phyloP scores from a whole-genome alignment of 176 grass and related monocot species.

The Hordeum vulgare region DNA sequence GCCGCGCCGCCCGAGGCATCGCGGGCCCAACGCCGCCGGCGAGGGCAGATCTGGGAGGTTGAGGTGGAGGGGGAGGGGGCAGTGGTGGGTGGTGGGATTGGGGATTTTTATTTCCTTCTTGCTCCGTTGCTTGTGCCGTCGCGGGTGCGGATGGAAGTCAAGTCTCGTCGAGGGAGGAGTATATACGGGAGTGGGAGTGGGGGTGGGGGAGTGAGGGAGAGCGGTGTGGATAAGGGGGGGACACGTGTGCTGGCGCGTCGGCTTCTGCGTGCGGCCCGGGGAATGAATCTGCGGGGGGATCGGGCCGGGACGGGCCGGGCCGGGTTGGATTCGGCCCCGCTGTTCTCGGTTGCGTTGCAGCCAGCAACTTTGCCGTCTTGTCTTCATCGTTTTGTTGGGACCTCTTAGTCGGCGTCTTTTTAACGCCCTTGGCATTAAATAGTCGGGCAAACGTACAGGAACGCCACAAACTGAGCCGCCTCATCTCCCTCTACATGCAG shows the following conservation, averaged over 20 bases:
- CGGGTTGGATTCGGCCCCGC: no score
- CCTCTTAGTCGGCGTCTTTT: no score
- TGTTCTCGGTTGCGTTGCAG: no score
- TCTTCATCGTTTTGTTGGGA: no score
- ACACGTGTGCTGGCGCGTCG: conserved; percentile 17
- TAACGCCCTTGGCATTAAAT: no score
- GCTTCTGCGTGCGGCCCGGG: background rate
- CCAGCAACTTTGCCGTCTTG: no score
- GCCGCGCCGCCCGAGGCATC: conserved; percentile 40
- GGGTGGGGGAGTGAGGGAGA: background rate
- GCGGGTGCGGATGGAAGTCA: background rate
- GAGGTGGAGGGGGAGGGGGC: background rate
- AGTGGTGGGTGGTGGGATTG: background rate
- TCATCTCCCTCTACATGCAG: no score
- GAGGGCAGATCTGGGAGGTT: conserved; percentile 38
- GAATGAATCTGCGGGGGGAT: no score
- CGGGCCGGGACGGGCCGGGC: no score
- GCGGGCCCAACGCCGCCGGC: conserved; percentile 23
- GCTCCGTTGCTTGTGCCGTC: background rate
- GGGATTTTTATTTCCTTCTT: background rate
- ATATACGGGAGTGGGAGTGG: background rate
- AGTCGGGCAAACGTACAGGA: no score
- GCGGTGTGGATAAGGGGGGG: conserved; percentile 26
- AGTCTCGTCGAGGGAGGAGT: background rate
- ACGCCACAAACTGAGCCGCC: no score